These are phyloP conservation scores for Boletus pseudopeckii DNA, from an alignment of 768 basidiomycete species.

Conservation along the genomic window DNA sequence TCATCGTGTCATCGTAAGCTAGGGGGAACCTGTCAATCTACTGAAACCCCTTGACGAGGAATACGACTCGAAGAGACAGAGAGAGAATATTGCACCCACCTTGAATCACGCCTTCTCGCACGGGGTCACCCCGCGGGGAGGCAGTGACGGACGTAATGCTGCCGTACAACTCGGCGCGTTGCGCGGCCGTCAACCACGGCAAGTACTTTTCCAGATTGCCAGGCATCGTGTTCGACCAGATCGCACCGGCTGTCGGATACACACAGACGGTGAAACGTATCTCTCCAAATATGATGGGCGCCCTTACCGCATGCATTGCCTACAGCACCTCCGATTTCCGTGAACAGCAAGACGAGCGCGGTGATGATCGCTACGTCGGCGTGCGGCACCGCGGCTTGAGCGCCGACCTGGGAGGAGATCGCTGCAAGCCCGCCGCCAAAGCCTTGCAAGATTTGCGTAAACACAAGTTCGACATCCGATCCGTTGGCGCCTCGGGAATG, in stretches of 20 bases:
- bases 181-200: conserved; percentile 42
- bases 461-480: conserved; percentile 53
- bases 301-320: conserved; percentile 56
- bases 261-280: not conserved
- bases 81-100: conserved; percentile 29
- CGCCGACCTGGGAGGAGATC: conserved; percentile 52
- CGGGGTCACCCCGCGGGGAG: conserved; percentile 50
- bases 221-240: conserved; percentile 70
- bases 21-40: not conserved
- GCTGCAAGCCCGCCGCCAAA: conserved; percentile 71
- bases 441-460: conserved; percentile 70
- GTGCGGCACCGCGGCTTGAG: conserved; percentile 65
- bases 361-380: conserved; percentile 65
- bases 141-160: conserved; percentile 50
- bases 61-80: not conserved
- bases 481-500: conserved; percentile 61
- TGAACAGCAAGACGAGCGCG: conserved; percentile 62
- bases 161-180: conserved; percentile 49
- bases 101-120: conserved; percentile 61
- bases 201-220: conserved; percentile 52
- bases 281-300: not conserved
- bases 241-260: conserved; percentile 46
- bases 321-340: conserved; percentile 65
- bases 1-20: conserved; percentile 59
- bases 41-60: not conserved